Percentiles rank a stretch among this genome's conserved stretches.
These are phyloP conservation scores for Clavariopsis aquatica DNA, from an alignment of 495 filamentous ascomycete species.

Conservation along the genomic window DNA sequence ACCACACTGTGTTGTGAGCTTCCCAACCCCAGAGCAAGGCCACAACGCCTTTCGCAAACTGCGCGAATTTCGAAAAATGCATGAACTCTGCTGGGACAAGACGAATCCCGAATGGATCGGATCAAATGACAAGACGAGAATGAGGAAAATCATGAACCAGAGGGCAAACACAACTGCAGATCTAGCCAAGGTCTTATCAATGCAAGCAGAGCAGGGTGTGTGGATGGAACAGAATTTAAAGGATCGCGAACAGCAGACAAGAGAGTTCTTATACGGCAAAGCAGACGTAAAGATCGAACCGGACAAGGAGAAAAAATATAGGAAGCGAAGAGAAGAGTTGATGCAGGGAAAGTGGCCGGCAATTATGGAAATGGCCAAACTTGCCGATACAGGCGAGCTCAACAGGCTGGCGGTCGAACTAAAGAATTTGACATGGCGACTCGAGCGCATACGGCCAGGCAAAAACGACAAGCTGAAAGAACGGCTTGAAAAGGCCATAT, in stretches of 20 bases:
- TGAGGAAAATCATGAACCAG: constrained; percentile 69
- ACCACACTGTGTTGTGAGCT: constrained; percentile 74
- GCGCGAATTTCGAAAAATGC: constrained; percentile 74
- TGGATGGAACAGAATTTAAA: neutral
- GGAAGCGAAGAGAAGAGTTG: neutral
- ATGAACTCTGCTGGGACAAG: constrained; percentile 64
- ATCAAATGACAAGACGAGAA: constrained; percentile 46
- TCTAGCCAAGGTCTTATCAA: constrained; percentile 72
- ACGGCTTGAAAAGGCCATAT: constrained; percentile 11
- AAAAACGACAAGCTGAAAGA: constrained; percentile 27
- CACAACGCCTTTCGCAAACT: constrained; percentile 75
- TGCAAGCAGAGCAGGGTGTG: constrained; percentile 49
- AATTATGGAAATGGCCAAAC: constrained; percentile 42
- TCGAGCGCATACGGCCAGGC: constrained; percentile 18
- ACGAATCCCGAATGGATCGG: constrained; percentile 51
- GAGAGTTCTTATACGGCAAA: neutral
- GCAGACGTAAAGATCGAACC: neutral
- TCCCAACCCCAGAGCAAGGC: constrained; percentile 65
- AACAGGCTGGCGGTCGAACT: constrained; percentile 40
- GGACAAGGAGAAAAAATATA: constrained; percentile 1
- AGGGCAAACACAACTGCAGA: constrained; percentile 87
- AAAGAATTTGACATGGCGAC: constrained; percentile 39
- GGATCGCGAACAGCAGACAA: neutral
- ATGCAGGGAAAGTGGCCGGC: constrained; percentile 49
- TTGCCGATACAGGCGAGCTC: constrained; percentile 37